Conservation (phyloP, 2,329 filamentous ascomycete genomes). For the Paecilomyces sp. region DNA sequence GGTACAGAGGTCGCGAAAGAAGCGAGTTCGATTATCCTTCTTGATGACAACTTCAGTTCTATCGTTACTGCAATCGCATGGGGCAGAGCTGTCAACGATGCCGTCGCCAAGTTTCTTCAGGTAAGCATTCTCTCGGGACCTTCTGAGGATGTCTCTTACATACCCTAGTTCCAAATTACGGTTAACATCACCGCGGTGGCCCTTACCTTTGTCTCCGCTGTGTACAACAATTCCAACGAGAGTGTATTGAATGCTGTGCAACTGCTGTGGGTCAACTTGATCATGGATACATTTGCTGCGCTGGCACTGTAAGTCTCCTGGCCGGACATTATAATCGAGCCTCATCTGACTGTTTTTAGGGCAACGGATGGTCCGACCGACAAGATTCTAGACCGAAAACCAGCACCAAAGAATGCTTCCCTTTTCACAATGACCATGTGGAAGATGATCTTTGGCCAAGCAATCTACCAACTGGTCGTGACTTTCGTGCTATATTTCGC, state of each 20-base stretch:
- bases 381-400: conserved; percentile 72
- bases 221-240: conserved; percentile 59
- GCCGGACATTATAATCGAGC: background rate
- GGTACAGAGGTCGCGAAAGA: conserved; percentile 63
- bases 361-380: conserved; percentile 85
- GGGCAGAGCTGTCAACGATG: conserved; percentile 63
- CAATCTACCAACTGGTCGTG: conserved; percentile 74
- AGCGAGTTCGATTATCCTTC: conserved; percentile 60
- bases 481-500: conserved; percentile 81
- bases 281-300: conserved; percentile 94
- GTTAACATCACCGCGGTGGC: conserved; percentile 89
- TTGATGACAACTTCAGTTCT: conserved; percentile 59
- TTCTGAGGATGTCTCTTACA: conserved; percentile 60
- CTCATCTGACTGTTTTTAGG: conserved; percentile 10
- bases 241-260: conserved; percentile 85
- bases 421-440: conserved; percentile 90
- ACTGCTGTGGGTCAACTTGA: conserved; percentile 91
- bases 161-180: conserved; percentile 51
- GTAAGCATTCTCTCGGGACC: conserved; percentile 4
- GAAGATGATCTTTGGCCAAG: conserved; percentile 98
- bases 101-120: conserved; percentile 61
- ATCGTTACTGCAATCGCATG: conserved; percentile 62
- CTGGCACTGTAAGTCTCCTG: conserved; percentile 55
- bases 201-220: conserved; percentile 80
- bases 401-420: conserved; percentile 64